phyloP scores from a whole-genome alignment of 1,139 yeast species.

The Saccharomyces hybrid region DNA sequence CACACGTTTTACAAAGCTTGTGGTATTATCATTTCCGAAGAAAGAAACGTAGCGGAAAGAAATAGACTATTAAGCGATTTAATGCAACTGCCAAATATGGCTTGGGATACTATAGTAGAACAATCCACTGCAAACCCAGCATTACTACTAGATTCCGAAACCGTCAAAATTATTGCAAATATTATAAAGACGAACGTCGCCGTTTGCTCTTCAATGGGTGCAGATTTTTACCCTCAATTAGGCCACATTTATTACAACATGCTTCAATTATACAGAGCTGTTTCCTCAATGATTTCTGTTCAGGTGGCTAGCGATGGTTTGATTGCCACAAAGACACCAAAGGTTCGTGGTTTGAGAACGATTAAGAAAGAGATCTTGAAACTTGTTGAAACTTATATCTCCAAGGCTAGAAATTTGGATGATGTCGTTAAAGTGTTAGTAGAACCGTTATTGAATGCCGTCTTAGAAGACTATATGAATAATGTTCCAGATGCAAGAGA shows the following conservation, averaged over 20 bases:
- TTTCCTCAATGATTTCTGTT: constrained; percentile 77
- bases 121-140: constrained; percentile 89
- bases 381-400: constrained; percentile 79
- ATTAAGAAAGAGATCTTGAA: constrained; percentile 90
- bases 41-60: constrained; percentile 54
- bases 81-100: constrained; percentile 88
- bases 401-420: constrained; percentile 71
- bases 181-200: constrained; percentile 91
- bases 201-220: constrained; percentile 87
- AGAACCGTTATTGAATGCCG: constrained; percentile 37
- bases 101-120: constrained; percentile 85
- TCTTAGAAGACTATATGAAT: constrained; percentile 78
- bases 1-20: constrained; percentile 98
- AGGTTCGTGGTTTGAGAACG: constrained; percentile 90
- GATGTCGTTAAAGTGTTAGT: constrained; percentile 74
- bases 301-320: constrained; percentile 73
- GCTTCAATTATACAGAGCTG: constrained; percentile 84
- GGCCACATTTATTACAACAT: constrained; percentile 82
- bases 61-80: constrained; percentile 67
- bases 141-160: constrained; percentile 71
- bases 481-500: constrained; percentile 96
- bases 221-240: constrained; percentile 83
- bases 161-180: constrained; percentile 86
- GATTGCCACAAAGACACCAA: constrained; percentile 90
- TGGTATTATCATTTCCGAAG: constrained; percentile 88